Percentiles rank a stretch among this genome's conserved stretches.
Conservation (phyloP, 495 filamentous ascomycete genomes). For the Penicillium steckii region DNA sequence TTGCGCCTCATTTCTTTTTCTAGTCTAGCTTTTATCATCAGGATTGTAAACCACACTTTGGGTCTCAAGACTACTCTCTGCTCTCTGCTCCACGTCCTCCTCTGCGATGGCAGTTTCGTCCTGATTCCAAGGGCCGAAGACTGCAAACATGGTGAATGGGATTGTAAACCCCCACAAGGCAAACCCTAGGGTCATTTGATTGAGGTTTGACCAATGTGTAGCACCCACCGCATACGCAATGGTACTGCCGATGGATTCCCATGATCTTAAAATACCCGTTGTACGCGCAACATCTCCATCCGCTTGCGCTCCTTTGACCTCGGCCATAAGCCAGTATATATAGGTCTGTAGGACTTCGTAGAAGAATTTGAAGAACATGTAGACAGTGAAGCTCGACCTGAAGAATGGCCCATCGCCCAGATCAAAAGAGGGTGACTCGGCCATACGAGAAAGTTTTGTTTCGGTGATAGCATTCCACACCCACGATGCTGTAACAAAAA, state of each 20-base stretch:
- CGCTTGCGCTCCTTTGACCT: constrained; percentile 20
- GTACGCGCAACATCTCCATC: constrained; percentile 49
- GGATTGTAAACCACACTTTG: constrained; percentile 8
- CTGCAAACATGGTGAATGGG: constrained; percentile 15
- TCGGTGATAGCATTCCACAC: constrained; percentile 15
- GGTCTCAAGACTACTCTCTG: constrained; percentile 15
- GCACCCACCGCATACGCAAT: constrained; percentile 51
- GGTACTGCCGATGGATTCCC: constrained; percentile 49
- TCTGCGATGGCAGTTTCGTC: not conserved
- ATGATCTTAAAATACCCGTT: constrained; percentile 47
- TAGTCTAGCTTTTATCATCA: not conserved
- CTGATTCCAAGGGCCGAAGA: constrained; percentile 18
- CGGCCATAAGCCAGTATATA: constrained; percentile 25
- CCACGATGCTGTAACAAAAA: constrained; percentile 20
- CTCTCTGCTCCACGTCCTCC: constrained; percentile 5
- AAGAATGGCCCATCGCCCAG: constrained; percentile 20
- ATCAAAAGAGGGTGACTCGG: constrained; percentile 15
- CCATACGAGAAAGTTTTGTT: constrained; percentile 18
- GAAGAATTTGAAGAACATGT: constrained; percentile 21
- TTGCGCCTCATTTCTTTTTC: too few species aligned
- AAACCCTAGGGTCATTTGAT: constrained; percentile 21
- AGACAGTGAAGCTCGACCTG: constrained; percentile 21
- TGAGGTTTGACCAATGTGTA: constrained; percentile 18
- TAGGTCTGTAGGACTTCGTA: constrained; percentile 53
- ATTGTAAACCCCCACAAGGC: constrained; percentile 18